Base-by-base conservation (phyloP, 768 basidiomycete genomes). In the Thelephora ganbajun region DNA sequence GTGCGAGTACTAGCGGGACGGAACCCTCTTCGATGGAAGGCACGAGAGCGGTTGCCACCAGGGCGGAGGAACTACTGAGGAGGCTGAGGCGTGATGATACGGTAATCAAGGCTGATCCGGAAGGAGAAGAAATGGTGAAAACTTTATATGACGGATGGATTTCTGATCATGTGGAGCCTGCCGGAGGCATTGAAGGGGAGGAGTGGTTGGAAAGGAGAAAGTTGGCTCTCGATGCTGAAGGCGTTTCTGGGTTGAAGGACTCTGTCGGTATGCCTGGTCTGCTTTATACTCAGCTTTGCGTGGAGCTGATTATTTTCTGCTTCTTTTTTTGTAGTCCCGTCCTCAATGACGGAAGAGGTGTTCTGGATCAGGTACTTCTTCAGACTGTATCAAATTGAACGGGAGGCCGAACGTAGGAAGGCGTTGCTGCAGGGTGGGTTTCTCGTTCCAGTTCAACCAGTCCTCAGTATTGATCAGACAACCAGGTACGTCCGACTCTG, bases 361-460 rank as follows among this genome's bases (percentile, higher is more conserved):
- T 96, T 93, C 63, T 94, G 91, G 91, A 72, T 72, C 35, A 75
- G 91, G 6, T 94, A 87, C 66, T 92, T 91, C 67, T 96, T 92
- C 76, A 76, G 91, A 11, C 74, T 77, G 16, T 69, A 86, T 60
- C 89, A 90, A 57, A 87, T 91, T 50, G 73, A 78, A 45, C 59
- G 65, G n/a, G 86, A 90, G 53, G 84, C 87, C 59, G 77, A 75
- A 56, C 79, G 80, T 51, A 77, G 91, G 49, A 86, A 83, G 60
- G 78, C 77, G 30, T 64, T 93, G 33, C 66, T 93, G 33, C 73
- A 79, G 69, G 78, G 90, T 83, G 57, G 9, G 16, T 67, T 55
- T 11, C 47, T 45, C 20, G 16, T 42, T 33, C 44, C n/a, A 12
- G 23, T 39, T 39, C 13, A 18, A 37, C 23, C 26, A 9, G 47